Evolutionary conservation across 495 filamentous ascomycete genomes (phyloP), one percentile per base, ranked within the genome.

Genomic region (Lophium mytilinum): DNA sequence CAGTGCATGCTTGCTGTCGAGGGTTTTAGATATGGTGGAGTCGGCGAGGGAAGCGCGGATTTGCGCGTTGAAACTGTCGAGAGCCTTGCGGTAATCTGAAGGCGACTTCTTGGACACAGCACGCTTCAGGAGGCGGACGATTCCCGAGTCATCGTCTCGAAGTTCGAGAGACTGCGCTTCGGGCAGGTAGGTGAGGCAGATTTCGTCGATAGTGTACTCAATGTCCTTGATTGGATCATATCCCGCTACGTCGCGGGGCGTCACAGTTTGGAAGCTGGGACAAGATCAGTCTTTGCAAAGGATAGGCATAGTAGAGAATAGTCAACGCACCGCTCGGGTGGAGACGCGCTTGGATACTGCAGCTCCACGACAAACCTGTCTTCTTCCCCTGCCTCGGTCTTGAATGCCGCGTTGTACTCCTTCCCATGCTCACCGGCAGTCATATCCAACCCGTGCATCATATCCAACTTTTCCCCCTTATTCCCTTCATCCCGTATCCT

Each of bases 151-250:
- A 46, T 88, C 87, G 63, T 93, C 78, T 55, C 83, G 79, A 59
- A 95, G 87, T 43, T 76, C 70, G 34, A 81, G 76, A 14, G 79
- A 76, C 59, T 88, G 74, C 18, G 80, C 78, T 11, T 80, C 74
- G 17, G 84, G 83, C 21, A 95, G 78, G 70, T 95, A 95, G 65
- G 83, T 78, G 34, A 81, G 76, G 21, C 82, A 78, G 21, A 95
- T 84, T 24, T 79, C 78, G 55, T 89, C 81, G 47, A 95, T 83
- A 12, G 89, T 86, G 48, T 85, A 78, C 52, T 86, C 75, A 58
- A 96, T 96, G 60, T 97, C 93, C 62, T 86, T 81, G 54, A 91
- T 72, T 5, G 90, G 85, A 60, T 89, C 84, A 73, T 95, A 96
- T 63, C 93, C 82, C 53, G 85, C 79, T 34, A 75, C 80, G 40